Evolutionary conservation across 2,329 filamentous ascomycete species (phyloP).

Genomic region (Elsinoe necatrix): DNA sequence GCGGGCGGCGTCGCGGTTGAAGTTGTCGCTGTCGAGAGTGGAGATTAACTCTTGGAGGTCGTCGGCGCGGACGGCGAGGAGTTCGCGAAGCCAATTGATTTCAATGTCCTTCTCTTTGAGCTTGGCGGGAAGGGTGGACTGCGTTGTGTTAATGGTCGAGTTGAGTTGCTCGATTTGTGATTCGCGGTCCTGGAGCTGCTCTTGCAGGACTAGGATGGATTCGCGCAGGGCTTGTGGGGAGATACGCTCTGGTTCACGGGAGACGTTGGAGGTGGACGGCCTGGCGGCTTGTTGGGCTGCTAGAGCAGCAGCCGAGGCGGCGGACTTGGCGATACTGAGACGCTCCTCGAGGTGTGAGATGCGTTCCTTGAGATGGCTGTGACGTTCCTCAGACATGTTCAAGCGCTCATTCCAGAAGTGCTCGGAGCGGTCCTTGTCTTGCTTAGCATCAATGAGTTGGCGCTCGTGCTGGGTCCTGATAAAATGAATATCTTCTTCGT

Average conservation of each 20-base stretch:
- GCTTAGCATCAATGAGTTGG: constrained; percentile 43
- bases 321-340: constrained; percentile 79
- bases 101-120: constrained; percentile 89
- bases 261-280: constrained; percentile 18
- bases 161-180: constrained; percentile 81
- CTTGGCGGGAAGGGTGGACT: constrained; percentile 70
- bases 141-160: constrained; percentile 56
- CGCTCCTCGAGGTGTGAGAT: constrained; percentile 81
- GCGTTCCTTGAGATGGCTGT: constrained; percentile 77
- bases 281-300: constrained; percentile 38
- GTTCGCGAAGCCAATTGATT: constrained; percentile 87
- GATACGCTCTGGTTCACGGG: constrained; percentile 64
- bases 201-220: constrained; percentile 91
- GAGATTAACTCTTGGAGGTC: constrained; percentile 89
- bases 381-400: constrained; percentile 72
- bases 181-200: constrained; percentile 92
- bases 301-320: constrained; percentile 71
- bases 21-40: constrained; percentile 61
- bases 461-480: constrained; percentile 54
- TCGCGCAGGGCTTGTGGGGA: constrained; percentile 91
- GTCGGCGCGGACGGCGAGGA: constrained; percentile 80
- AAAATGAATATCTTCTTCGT: constrained; percentile 47
- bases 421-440: constrained; percentile 76
- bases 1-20: constrained; percentile 69
- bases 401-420: constrained; percentile 73